Evolutionary conservation across 2,329 filamentous ascomycete species (phyloP), one percentile per base, ranked within the genome.

Genomic region (Penicillium sp.): DNA sequence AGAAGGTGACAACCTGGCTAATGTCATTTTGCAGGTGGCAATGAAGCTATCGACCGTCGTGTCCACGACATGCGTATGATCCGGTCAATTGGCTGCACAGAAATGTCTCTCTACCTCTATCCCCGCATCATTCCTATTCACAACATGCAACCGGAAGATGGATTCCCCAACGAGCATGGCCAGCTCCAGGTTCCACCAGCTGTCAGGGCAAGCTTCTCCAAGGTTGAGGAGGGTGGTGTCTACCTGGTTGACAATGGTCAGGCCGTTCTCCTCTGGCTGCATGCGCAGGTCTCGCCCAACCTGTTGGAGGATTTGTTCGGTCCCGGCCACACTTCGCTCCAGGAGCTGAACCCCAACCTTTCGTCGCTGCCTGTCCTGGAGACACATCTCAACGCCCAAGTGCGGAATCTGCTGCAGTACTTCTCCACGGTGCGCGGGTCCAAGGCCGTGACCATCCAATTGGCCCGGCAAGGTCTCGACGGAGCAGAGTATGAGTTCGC

Each of bases 401-500:
- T 95, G 41, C 89, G 95, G 67, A 99, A 99, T 71, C 88, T 99
- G 22, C 75, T 98, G 55, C 91, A 96, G 73, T 96, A 96, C 71
- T 81, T 98, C 47, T 87, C 89, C 70, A 86, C 85, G 14, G 85
- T 89, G 70, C 87, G 95, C 41, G 92, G 93, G 10, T 92, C 89
- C 61, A 98, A 97, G 79, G 91, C 90, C 22, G 79, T 96, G 60
- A 91, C 91, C 1, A 85, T 99, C 50, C 95, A 98, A 77, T 82
- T 99, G 50, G 95, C 95, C 7, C 81, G 95, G 59, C 95, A 98
- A 77, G 93, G 93, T 0, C 83, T 98, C 4, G 95, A 99, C 71
- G 95, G 95, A 0, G 91, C 93, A 3, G 95, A 99, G 76, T 98
- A 92, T 70, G 95, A 99, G 76, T 99, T 98, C 80, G 95, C 95